A percentile compares a stretch with the other conserved stretches of the same genome.
These are phyloP conservation scores for Thalia dealbata DNA, from an alignment of 176 grass and related monocot genomes.

Conservation along the genomic window DNA sequence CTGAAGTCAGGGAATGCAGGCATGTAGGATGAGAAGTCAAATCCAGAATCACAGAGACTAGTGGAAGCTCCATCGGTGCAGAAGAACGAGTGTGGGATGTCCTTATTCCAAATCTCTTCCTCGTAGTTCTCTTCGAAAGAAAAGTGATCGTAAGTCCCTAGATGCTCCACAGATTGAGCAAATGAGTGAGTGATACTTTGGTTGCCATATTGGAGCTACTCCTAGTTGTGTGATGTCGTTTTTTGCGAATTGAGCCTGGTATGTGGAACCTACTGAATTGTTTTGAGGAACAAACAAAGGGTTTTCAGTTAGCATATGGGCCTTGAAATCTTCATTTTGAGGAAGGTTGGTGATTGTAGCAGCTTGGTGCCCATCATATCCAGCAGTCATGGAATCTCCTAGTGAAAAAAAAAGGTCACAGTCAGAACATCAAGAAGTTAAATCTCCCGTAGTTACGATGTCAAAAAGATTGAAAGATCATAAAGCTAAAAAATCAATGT, in stretches of 20 bases:
- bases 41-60: constrained; percentile 33
- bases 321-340: constrained; percentile 19
- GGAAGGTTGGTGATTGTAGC: constrained; percentile 33
- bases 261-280: constrained; percentile 37
- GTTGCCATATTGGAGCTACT: constrained; percentile 34
- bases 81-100: constrained; percentile 78
- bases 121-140: constrained; percentile 31
- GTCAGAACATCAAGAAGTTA: not conserved
- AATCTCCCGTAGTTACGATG: not conserved
- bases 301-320: constrained; percentile 36
- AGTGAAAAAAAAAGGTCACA: constrained; percentile 16
- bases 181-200: constrained; percentile 35
- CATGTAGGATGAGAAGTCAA: constrained; percentile 37
- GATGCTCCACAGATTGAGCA: constrained; percentile 32
- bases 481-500: no score
- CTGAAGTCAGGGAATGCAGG: constrained; percentile 35
- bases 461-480: no score
- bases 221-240: constrained; percentile 33
- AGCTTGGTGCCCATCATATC: constrained; percentile 35
- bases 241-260: constrained; percentile 31
- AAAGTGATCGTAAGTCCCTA: constrained; percentile 38
- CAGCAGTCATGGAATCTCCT: constrained; percentile 27
- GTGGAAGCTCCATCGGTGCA: constrained; percentile 42
- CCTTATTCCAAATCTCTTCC: constrained; percentile 76
- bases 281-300: constrained; percentile 35